These are phyloP conservation scores for Kodamaea sp. DNA, from an alignment of 1,139 yeast genomes.

Conservation along the genomic window DNA sequence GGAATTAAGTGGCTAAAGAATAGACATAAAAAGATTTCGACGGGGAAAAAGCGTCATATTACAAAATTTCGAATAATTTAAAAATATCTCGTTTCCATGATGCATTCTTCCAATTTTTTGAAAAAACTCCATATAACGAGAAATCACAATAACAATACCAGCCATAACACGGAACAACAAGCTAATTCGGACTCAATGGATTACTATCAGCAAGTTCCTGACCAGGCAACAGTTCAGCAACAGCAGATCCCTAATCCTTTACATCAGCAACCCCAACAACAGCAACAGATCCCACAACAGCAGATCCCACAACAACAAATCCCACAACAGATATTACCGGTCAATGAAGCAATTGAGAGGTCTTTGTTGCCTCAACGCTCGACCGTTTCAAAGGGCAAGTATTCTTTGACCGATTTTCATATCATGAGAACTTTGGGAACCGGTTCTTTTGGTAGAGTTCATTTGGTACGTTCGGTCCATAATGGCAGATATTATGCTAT, in stretches of 20 bases:
- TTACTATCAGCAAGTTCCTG: conserved; percentile 7
- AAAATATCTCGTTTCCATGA: conserved; percentile 5
- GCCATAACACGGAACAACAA: conserved; percentile 3
- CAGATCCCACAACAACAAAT: conserved; percentile 7
- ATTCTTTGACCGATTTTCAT: conserved; percentile 50
- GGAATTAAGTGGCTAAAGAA: background rate
- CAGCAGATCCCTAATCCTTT: conserved; percentile 8
- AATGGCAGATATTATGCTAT: conserved; percentile 60
- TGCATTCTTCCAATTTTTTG: conserved; percentile 22
- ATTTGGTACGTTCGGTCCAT: conserved; percentile 54
- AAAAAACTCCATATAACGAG: conserved; percentile 24
- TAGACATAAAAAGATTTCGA: background rate
- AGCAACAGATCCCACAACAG: conserved; percentile 4
- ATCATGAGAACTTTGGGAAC: conserved; percentile 57
- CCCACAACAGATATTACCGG: conserved; percentile 11
- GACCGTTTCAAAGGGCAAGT: conserved; percentile 52
- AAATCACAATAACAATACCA: conserved; percentile 12
- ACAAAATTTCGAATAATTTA: background rate
- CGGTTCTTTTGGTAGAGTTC: conserved; percentile 63
- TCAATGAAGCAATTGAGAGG: conserved; percentile 19
- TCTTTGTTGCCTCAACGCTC: conserved; percentile 23
- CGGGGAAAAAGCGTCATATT: background rate
- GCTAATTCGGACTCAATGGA: conserved; percentile 10
- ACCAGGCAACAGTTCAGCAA: conserved; percentile 6
- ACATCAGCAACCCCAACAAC: conserved; percentile 9